A percentile compares a stretch with the other conserved stretches of the same genome.
These are phyloP conservation scores for Pythium guiyangense DNA, from an alignment of 352 stramenopile genomes.

Conservation along the genomic window DNA sequence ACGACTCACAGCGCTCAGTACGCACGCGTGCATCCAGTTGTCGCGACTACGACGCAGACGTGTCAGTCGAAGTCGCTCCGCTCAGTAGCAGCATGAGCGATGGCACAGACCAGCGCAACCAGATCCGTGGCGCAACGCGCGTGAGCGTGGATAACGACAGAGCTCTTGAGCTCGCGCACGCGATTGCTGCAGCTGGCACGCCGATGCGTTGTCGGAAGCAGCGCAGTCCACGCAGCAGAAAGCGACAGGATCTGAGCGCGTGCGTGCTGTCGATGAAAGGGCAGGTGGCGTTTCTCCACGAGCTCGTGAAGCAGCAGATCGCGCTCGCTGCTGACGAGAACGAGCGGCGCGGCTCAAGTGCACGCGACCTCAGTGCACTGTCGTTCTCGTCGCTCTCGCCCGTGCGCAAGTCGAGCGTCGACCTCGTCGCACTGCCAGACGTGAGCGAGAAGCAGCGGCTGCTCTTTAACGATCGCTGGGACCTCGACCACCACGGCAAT, in stretches of 20 bases:
- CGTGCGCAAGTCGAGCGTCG: constrained; percentile 6
- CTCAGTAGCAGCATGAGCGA: neutral
- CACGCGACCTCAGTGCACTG: constrained; percentile 2
- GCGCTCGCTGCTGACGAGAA: constrained; percentile 4
- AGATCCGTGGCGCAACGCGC: neutral
- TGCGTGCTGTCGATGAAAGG: constrained; percentile 19
- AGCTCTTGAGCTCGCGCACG: constrained; percentile 1
- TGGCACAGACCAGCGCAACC: neutral
- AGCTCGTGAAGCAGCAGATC: constrained; percentile 6
- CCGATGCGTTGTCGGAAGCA: constrained; percentile 3
- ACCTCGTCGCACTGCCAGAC: constrained; percentile 5
- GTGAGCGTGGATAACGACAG: neutral
- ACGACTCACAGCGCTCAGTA: neutral
- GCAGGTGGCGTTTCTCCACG: constrained; percentile 14
- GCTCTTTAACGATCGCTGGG: constrained; percentile 8
- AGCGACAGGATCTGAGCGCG: constrained; percentile 5
- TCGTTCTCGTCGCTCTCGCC: constrained; percentile 16
- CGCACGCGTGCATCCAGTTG: neutral
- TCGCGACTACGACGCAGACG: constrained; percentile 3
- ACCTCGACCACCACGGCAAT: neutral
- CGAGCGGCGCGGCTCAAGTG: neutral
- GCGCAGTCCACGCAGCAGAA: constrained; percentile 7
- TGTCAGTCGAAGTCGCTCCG: neutral
- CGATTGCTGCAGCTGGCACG: neutral
- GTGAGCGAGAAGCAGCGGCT: constrained; percentile 2